Evolutionary conservation across 2,329 filamentous ascomycete genomes (phyloP).

Genomic region (Colletotrichum australisinense): DNA sequence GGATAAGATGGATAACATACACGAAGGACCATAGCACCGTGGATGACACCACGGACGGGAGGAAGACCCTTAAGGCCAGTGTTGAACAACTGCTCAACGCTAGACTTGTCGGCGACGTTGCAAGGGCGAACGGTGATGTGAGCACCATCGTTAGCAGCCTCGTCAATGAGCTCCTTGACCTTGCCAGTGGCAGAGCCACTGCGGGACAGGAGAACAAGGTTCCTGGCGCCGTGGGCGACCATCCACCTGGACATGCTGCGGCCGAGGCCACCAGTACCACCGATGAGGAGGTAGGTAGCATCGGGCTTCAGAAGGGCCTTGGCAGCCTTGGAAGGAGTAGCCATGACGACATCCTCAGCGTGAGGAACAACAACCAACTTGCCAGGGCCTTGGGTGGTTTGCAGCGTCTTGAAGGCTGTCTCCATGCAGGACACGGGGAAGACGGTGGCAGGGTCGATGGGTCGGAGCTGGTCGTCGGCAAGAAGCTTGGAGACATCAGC

Average conservation of each 20-base stretch:
- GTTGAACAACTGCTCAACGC: constrained; percentile 34
- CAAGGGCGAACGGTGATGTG: constrained; percentile 59
- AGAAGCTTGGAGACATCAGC: constrained; percentile 50
- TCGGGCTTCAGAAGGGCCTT: constrained; percentile 51
- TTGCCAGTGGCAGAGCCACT: constrained; percentile 54
- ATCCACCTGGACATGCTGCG: constrained; percentile 62
- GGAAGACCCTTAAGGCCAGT: constrained; percentile 42
- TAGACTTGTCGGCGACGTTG: constrained; percentile 56
- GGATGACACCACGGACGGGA: constrained; percentile 56
- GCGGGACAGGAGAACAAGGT: constrained; percentile 61
- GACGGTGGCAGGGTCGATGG: constrained; percentile 48
- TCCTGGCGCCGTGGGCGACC: constrained; percentile 58
- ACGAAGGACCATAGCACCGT: constrained; percentile 57
- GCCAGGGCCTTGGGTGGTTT: constrained; percentile 50
- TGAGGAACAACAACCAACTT: constrained; percentile 58
- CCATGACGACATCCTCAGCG: constrained; percentile 54
- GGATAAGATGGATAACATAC: background rate
- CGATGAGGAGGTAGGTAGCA: constrained; percentile 62
- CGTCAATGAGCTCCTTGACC: constrained; percentile 47
- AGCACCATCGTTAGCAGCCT: constrained; percentile 51
- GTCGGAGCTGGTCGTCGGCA: constrained; percentile 45
- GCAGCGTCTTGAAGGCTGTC: constrained; percentile 48
- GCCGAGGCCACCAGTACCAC: constrained; percentile 64
- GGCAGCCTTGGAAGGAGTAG: constrained; percentile 48
- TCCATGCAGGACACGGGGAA: constrained; percentile 53